A percentile compares a stretch with the other conserved stretches of the same genome.
These are phyloP conservation scores for Paecilomyces sp. DNA, from an alignment of 2,329 filamentous ascomycete species.

Conservation along the genomic window DNA sequence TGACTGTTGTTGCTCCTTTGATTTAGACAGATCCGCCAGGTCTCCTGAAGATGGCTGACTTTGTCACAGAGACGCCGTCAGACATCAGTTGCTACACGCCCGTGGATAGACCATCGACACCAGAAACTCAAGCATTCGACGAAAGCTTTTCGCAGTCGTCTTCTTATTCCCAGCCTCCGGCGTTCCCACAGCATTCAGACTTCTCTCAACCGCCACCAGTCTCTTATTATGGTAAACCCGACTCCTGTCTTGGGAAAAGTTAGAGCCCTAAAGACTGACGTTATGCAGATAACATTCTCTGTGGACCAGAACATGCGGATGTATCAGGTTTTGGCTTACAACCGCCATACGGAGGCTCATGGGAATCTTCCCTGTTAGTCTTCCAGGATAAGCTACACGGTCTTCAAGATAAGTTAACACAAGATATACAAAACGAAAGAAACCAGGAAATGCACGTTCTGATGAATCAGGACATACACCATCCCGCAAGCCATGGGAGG, in stretches of 20 bases:
- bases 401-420: neutral
- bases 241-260: neutral
- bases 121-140: neutral
- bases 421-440: neutral
- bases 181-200: neutral
- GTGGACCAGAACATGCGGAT: neutral
- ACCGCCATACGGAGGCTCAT: neutral
- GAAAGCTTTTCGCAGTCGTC: neutral
- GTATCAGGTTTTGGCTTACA: neutral
- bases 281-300: neutral
- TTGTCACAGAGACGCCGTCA: constrained; percentile 23
- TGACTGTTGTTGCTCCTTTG: neutral
- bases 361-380: neutral
- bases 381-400: neutral
- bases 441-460: neutral
- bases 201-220: neutral
- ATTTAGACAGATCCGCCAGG: neutral
- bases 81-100: constrained; percentile 33
- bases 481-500: neutral
- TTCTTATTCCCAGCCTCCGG: neutral
- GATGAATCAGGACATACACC: neutral
- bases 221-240: neutral
- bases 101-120: constrained; percentile 1
- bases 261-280: neutral
- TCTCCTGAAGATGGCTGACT: neutral